Evolutionary conservation across 768 basidiomycete species (phyloP), one percentile per base, ranked within the genome.

Genomic region (Pleurotus platypus): DNA sequence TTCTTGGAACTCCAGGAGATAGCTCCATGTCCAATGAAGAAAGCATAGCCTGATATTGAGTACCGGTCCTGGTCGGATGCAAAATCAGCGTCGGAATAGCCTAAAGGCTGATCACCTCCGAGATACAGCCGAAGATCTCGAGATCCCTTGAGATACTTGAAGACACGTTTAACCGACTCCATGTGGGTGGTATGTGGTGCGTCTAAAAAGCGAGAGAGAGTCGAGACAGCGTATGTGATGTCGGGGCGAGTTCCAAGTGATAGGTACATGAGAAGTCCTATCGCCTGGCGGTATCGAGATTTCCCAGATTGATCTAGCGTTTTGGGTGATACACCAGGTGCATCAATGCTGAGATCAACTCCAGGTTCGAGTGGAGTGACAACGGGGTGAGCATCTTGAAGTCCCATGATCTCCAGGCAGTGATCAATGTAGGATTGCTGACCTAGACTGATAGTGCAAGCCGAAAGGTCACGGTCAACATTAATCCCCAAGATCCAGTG

Each of bases 201-300:
- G 12, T 61, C 61, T 1, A 64, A 37, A 54, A 60, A 70, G 30
- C 67, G 68, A 1, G 64, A 59, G 1, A 70, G 60, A 4, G 56
- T 61, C 1, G 54, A 61, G 3, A 66, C 57, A 4, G 71, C 56
- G 55, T 64, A 73, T 4, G 65, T 48, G 24, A 71, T 69, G 49
- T 73, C 66, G 5, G 73, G 69, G 22, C 63, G 57, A 2, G 66
- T 70, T 7, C 60, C 61, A 5, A 65, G 56, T 2, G 64, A 56
- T 15, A 64, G 46, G 51, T 71, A 75, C 51, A 71, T 64, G 18
- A 75, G 58, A 0, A 63, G 66, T 0, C 71, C 69, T 4, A 76
- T 60, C 12, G 61, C 51, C 39, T 68, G 54, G 2, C 58, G 56
- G 46, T 74, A 74, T 2, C 40, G 61, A 11, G 46, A 47, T 42